Percentiles rank a stretch among this genome's conserved stretches.
Evolutionary conservation across 164 flowering plant genomes (phyloP).

Genomic region (Nymphaea colorata): DNA sequence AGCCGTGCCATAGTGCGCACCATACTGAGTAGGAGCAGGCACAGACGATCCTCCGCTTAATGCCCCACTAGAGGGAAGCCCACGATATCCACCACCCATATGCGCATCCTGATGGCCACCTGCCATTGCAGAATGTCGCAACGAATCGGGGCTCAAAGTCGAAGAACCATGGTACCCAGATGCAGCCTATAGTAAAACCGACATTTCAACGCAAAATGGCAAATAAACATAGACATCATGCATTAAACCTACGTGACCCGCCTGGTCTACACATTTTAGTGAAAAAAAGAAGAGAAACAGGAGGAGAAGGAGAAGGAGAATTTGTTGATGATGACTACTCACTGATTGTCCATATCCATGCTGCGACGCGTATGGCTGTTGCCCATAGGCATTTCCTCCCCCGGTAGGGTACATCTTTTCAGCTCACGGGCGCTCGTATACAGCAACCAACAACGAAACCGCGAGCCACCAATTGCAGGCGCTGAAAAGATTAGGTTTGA

Average conservation of each 20-base stretch:
- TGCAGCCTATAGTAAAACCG: conserved; percentile 6
- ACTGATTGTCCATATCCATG: conserved; percentile 66
- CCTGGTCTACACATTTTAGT: not conserved
- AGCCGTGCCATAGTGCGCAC: conserved; percentile 62
- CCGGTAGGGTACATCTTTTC: conserved; percentile 32
- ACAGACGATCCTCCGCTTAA: not conserved
- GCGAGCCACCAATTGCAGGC: too few relatives aligned
- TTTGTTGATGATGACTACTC: conserved; percentile 9
- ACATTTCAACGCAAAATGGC: not conserved
- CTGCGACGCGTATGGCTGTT: conserved; percentile 54
- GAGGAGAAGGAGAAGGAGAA: not conserved
- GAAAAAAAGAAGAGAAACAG: not conserved
- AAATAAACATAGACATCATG: not conserved
- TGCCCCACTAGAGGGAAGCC: conserved; percentile 24
- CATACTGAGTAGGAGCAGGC: conserved; percentile 40
- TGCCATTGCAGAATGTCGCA: conserved; percentile 45
- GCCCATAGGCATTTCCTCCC: conserved; percentile 56
- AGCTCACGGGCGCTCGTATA: too few relatives aligned
- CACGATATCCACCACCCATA: conserved; percentile 55
- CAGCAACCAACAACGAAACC: too few relatives aligned
- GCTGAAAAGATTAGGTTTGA: too few relatives aligned
- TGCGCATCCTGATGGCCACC: conserved; percentile 44
- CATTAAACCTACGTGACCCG: not conserved
- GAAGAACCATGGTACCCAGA: conserved; percentile 34
- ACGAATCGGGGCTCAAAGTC: conserved; percentile 22